Conservation (phyloP, 257 asterid species). For the Orobanche coerulescens region DNA sequence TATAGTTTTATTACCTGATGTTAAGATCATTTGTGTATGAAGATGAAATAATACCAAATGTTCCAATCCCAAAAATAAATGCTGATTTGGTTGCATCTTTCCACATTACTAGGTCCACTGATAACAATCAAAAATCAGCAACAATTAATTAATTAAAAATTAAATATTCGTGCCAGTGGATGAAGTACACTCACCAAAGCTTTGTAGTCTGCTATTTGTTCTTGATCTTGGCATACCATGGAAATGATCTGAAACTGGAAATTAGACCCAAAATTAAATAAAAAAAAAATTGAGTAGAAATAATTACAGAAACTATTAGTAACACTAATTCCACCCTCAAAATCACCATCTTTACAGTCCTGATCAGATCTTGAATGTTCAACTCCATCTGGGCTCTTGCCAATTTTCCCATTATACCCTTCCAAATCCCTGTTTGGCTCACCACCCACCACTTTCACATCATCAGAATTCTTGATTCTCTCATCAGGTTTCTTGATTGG, state of each 20-base stretch:
- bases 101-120: constrained; percentile 88
- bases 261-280: background rate
- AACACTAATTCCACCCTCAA: too few relatives aligned
- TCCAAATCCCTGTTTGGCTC: constrained; percentile 17
- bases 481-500: too few relatives aligned
- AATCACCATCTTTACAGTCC: constrained; percentile 29
- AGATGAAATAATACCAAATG: constrained; percentile 66
- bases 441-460: background rate
- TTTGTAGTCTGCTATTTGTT: constrained; percentile 48
- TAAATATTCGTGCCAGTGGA: background rate
- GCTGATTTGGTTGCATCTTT: constrained; percentile 73
- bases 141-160: background rate
- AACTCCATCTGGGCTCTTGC: constrained; percentile 18
- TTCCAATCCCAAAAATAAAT: constrained; percentile 73
- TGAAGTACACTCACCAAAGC: constrained; percentile 52
- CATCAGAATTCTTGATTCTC: constrained; percentile 6
- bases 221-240: constrained; percentile 37
- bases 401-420: constrained; percentile 11
- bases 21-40: constrained; percentile 66
- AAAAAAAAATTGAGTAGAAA: background rate
- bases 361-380: constrained; percentile 39
- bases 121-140: background rate
- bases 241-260: constrained; percentile 32
- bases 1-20: constrained; percentile 67
- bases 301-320: background rate